Evolutionary conservation across 257 asterid genomes (phyloP).

Genomic region (Solanum habrochaites): DNA sequence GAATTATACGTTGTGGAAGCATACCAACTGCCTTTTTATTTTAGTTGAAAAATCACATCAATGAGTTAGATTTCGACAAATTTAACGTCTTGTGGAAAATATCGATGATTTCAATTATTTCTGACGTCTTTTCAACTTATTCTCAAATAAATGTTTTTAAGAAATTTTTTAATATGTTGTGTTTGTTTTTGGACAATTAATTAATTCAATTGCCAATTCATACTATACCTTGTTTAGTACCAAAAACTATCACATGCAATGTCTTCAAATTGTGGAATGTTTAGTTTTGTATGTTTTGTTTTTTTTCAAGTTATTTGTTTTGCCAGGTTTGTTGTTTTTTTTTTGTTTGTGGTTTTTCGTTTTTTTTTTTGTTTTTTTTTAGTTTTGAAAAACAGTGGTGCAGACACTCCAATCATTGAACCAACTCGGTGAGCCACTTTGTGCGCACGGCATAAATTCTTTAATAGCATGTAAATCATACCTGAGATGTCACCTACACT

Average conservation of each 20-base stretch:
- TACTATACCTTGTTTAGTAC: not conserved
- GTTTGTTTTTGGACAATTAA: not conserved
- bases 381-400: slow-evolving; percentile 5
- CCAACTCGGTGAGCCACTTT: not conserved
- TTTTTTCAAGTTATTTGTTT: too few species aligned
- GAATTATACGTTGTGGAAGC: not conserved
- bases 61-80: not conserved
- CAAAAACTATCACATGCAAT: not conserved
- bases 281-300: too few species aligned
- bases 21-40: not conserved
- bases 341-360: too few species aligned
- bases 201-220: not conserved
- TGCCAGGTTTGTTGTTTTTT: too few species aligned
- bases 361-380: too few species aligned
- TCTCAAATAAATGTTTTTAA: not conserved
- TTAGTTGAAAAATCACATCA: not conserved
- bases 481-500: fast-evolving
- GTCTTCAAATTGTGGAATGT: slow-evolving; percentile 11
- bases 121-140: not conserved
- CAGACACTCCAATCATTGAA: not conserved
- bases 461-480: too few species aligned
- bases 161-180: not conserved
- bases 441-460: fast-evolving
- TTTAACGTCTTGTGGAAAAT: not conserved
- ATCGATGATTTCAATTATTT: not conserved